These are phyloP conservation scores for Candida krabiensis DNA, from an alignment of 805 yeast species.

Conservation along the genomic window DNA sequence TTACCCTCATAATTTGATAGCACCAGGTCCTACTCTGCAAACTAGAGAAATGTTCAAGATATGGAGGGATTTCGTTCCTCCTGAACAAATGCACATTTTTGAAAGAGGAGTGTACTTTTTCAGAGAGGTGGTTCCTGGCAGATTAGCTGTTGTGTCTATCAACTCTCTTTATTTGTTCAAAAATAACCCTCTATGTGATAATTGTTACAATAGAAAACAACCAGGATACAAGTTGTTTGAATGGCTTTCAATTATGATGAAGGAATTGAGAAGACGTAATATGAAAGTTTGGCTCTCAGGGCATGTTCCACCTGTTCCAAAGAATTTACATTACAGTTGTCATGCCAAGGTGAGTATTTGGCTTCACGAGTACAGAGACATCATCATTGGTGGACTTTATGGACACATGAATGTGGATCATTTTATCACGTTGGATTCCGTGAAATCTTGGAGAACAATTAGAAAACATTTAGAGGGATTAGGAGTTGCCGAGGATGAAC, in stretches of 20 bases:
- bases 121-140: constrained; percentile 75
- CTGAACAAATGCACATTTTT: constrained; percentile 73
- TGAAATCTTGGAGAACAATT: constrained; percentile 60
- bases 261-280: constrained; percentile 67
- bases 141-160: constrained; percentile 74
- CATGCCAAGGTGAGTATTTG: constrained; percentile 75
- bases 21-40: constrained; percentile 87
- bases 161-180: constrained; percentile 76
- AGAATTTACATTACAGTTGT: constrained; percentile 73
- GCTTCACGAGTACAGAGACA: constrained; percentile 80
- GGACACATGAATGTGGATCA: constrained; percentile 94
- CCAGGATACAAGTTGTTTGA: constrained; percentile 78
- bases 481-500: constrained; percentile 24
- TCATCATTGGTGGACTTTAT: constrained; percentile 77
- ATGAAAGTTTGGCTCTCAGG: constrained; percentile 89
- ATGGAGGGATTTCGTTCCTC: constrained; percentile 75
- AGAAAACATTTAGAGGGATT: constrained; percentile 15
- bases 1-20: constrained; percentile 81
- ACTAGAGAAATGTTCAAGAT: constrained; percentile 73
- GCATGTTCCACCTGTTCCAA: constrained; percentile 84
- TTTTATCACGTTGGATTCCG: constrained; percentile 73
- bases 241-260: constrained; percentile 75
- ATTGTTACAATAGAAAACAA: constrained; percentile 67
- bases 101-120: constrained; percentile 74
- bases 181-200: constrained; percentile 79